Evolutionary conservation across 2,329 filamentous ascomycete species (phyloP).

Genomic region (Leptographium flavum): DNA sequence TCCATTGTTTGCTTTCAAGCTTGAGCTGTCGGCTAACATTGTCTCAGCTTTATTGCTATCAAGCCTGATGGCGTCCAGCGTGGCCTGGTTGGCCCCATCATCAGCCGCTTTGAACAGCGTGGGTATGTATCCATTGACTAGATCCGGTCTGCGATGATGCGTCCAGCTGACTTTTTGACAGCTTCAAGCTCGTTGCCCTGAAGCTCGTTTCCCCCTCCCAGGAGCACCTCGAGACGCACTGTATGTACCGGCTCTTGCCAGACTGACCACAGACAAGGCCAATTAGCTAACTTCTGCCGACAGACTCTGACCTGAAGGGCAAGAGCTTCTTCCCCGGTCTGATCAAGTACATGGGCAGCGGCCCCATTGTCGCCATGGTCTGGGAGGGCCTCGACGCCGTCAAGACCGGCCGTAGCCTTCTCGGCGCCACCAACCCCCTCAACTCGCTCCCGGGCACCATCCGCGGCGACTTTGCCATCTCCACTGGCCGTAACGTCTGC

Average conservation of each 20-base stretch:
- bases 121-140: conserved; percentile 41
- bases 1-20: not conserved
- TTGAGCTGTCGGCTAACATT: conserved; percentile 3
- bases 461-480: conserved; percentile 77
- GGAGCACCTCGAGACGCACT: conserved; percentile 97
- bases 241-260: conserved; percentile 26
- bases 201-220: conserved; percentile 83
- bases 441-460: conserved; percentile 94
- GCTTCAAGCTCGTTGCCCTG: conserved; percentile 97
- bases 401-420: conserved; percentile 92
- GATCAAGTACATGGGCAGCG: conserved; percentile 90
- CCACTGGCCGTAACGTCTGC: conserved; percentile 97
- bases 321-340: conserved; percentile 98
- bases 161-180: conserved; percentile 18
- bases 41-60: conserved; percentile 91
- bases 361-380: conserved; percentile 97
- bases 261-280: not conserved
- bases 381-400: conserved; percentile 98
- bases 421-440: conserved; percentile 98
- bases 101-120: conserved; percentile 94
- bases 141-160: conserved; percentile 5
- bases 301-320: conserved; percentile 71
- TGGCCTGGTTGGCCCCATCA: conserved; percentile 94
- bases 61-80: conserved; percentile 99
- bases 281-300: not conserved